phyloP scores from a whole-genome alignment of 768 basidiomycete species.

The Myochromella boudieri region DNA sequence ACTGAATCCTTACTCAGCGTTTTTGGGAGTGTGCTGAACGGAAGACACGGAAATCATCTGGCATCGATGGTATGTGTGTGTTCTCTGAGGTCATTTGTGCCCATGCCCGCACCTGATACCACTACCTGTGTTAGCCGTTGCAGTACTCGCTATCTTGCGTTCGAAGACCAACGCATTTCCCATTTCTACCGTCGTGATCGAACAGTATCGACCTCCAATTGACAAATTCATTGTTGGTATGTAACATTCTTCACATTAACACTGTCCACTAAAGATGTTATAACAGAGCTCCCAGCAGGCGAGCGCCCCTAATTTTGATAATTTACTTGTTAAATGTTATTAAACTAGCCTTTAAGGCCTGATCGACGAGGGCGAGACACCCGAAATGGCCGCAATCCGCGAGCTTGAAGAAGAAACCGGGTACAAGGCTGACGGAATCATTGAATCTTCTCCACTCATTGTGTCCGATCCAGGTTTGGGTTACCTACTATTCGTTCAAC shows the following conservation, averaged over 20 bases:
- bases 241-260: constrained; percentile 6
- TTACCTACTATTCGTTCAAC: neutral
- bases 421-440: constrained; percentile 63
- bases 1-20: constrained; percentile 42
- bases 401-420: constrained; percentile 96
- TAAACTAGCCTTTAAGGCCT: constrained; percentile 58
- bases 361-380: constrained; percentile 82
- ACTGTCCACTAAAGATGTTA: neutral
- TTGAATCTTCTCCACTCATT: constrained; percentile 61
- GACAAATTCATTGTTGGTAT: constrained; percentile 74
- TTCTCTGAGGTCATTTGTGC: too few relatives aligned
- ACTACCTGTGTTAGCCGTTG: constrained; percentile 58
- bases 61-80: constrained; percentile 77
- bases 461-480: constrained; percentile 71
- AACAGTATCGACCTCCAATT: constrained; percentile 90
- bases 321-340: too few relatives aligned
- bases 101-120: too few relatives aligned
- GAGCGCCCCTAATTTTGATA: too few relatives aligned
- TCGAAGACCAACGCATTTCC: constrained; percentile 75
- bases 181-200: constrained; percentile 79
- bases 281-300: constrained; percentile 40
- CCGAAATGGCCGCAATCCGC: constrained; percentile 78
- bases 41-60: constrained; percentile 72
- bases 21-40: constrained; percentile 91
- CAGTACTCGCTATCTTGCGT: constrained; percentile 76